Evolutionary conservation across 2,329 filamentous ascomycete species (phyloP), one percentile per base, ranked within the genome.

Genomic region (Akanthomyces lecanii): DNA sequence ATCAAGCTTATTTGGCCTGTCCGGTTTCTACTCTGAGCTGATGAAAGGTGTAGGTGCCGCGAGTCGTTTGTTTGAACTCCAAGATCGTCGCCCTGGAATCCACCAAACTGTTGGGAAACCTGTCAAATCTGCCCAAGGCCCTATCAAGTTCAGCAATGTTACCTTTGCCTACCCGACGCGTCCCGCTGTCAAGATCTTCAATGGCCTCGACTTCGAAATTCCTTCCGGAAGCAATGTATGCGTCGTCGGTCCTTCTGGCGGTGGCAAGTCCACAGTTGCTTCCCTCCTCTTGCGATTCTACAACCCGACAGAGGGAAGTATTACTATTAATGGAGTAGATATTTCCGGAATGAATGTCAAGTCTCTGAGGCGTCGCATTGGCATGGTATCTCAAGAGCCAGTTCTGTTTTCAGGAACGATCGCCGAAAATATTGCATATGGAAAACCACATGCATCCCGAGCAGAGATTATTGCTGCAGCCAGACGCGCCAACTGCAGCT

Each of bases 41-140:
- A 99, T 99, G 95, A 99, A 99, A 76, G 96, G 96, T 48, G 94
- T 97, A 4, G 95, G 96, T 70, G 95, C 95, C 48, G 95, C 95
- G n/a, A 96, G 90, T 71, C 89, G 95, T 65, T 82, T 99, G 1
- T 99, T 99, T 71, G 95, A 99, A 73, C 84, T 99, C 6, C 93
- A 98, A 73, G 95, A 99, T 74, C 88, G 95, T 66, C 81, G 91
- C 64, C 90, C 93, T 0, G 89, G 87, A 2, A 96, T 98, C 65
- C 89, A 89, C n/a, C 87, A 93, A 23, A 99, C 96, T 0, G 87
- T 89, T 59, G 95, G 95, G 66, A 73, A 82, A 36, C 89, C 86
- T 64, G 92, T 99, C 36, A 83, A 80, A 61, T 96, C 92, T 28
- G 94, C 94, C 0, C 89, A 92, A 66, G 95, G 95, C 1, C 85